phyloP scores from a whole-genome alignment of 2,329 filamentous ascomycete genomes.

The Hortaea sp. region DNA sequence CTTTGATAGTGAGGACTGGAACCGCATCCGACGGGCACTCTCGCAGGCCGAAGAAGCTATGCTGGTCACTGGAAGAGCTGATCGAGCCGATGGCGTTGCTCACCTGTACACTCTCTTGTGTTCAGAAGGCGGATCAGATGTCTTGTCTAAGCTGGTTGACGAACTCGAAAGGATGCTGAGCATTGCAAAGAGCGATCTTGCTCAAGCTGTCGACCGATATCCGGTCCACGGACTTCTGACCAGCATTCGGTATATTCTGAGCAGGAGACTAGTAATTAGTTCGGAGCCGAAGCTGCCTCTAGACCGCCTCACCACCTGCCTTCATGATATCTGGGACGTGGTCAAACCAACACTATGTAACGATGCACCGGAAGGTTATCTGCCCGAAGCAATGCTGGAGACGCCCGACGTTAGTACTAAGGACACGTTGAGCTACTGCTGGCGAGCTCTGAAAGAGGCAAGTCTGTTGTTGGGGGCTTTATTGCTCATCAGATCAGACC shows the following conservation, averaged over 20 bases:
- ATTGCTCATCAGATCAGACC: not conserved
- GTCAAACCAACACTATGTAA: constrained; percentile 76
- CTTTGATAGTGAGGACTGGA: not conserved
- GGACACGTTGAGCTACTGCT: constrained; percentile 86
- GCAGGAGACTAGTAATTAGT: constrained; percentile 17
- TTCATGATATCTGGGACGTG: constrained; percentile 62
- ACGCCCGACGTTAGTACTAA: constrained; percentile 68
- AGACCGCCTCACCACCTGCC: constrained; percentile 22
- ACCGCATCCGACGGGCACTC: not conserved
- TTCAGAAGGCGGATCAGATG: constrained; percentile 12
- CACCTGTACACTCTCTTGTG: constrained; percentile 63
- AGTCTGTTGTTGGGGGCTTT: constrained; percentile 46
- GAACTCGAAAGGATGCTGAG: constrained; percentile 56
- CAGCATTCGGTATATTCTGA: constrained; percentile 21
- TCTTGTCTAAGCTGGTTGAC: constrained; percentile 50
- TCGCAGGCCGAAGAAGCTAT: constrained; percentile 29
- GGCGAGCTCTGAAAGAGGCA: constrained; percentile 87
- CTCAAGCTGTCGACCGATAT: constrained; percentile 43
- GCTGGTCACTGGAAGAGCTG: constrained; percentile 66
- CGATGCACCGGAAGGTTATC: constrained; percentile 85
- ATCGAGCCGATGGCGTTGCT: constrained; percentile 86
- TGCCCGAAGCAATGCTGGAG: constrained; percentile 66
- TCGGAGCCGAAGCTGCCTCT: not conserved
- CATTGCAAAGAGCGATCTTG: constrained; percentile 55
- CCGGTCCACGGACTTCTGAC: constrained; percentile 35